phyloP scores from a whole-genome alignment of 2,329 filamentous ascomycete species.

The Torrubiellomyces zombiae region DNA sequence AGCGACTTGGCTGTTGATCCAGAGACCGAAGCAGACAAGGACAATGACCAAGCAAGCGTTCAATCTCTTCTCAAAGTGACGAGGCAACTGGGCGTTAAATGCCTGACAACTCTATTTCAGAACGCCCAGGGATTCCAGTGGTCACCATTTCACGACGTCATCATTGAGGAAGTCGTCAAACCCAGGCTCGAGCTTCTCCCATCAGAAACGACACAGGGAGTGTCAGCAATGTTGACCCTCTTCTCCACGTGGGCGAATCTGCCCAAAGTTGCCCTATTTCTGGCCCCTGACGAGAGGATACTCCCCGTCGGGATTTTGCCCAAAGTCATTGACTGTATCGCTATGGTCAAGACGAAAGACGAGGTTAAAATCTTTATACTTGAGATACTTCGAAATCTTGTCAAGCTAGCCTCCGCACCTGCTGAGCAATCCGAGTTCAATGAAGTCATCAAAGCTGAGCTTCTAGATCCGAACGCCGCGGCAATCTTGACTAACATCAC shows the following conservation, averaged over 20 bases:
- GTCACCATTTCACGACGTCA: constrained; percentile 49
- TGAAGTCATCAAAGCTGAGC: constrained; percentile 34
- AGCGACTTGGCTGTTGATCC: constrained; percentile 20
- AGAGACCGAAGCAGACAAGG: constrained; percentile 20
- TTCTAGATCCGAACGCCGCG: constrained; percentile 40
- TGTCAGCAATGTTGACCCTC: constrained; percentile 68
- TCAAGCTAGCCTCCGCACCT: constrained; percentile 40
- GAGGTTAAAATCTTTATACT: constrained; percentile 75
- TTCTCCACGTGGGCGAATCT: constrained; percentile 67
- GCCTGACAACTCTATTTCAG: constrained; percentile 61
- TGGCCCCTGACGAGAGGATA: constrained; percentile 26
- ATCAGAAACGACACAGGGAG: constrained; percentile 71
- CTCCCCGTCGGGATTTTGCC: constrained; percentile 47
- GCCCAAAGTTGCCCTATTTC: constrained; percentile 47
- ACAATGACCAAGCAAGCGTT: constrained; percentile 25
- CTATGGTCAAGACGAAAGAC: constrained; percentile 59
- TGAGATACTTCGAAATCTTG: constrained; percentile 53
- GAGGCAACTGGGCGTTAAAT: constrained; percentile 63
- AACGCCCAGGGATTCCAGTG: constrained; percentile 57
- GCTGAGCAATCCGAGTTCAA: constrained; percentile 39
- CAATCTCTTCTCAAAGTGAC: constrained; percentile 48
- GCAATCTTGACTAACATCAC: constrained; percentile 52
- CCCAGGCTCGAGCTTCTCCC: constrained; percentile 66
- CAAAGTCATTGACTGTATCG: constrained; percentile 56
- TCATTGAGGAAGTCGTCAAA: constrained; percentile 60